Evolutionary conservation across 257 asterid genomes (phyloP), one percentile per base, ranked within the genome.

Genomic region (Cinchona pubescens): DNA sequence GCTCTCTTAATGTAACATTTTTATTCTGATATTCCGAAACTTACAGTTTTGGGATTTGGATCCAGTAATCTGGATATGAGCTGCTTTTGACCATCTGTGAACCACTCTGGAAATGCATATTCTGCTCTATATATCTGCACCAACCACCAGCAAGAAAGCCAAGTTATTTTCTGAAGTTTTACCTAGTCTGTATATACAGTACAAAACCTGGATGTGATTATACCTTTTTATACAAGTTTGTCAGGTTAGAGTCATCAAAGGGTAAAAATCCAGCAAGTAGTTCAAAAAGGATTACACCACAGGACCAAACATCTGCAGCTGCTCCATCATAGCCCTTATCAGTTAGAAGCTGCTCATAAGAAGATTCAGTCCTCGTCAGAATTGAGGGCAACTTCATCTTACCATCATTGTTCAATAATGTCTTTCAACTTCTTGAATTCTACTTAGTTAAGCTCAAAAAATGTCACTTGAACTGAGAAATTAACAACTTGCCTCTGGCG

Each of bases 241-340:
- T 61, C 27, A 78, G 71, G 79, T 64, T 78, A 69, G 67, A 29
- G 45, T 81, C 81, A 15, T 77, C 56, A 46, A 81, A 81, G 40
- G 84, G 84, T 23, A 81, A 65, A 67, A 60, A 51, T 60, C 84
- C 84, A 40, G 84, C 78, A 29, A 73, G 81, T 32, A 81, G 53
- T 59, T 81, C 79, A 30, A 73, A 81, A 68, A 81, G 84, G 46
- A 77, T 77, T 67, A 81, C 82, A 67, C 84, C 82, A 67, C 84
- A 77, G 23, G 84, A 81, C 84, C 84, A 81, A 49, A 81, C 62
- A 60, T 77, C 84, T 12, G 84, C 84, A 15, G 82, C 79, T 56
- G 76, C 82, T 65, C 84, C 84, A 23, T 77, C 71, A 51, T 81
- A 81, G 70, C 69, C 58, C 72, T 68, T 78, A 35, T 51, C 21